These are phyloP conservation scores for Sporothrix mexicana DNA, from an alignment of 2,329 filamentous ascomycete species.

Conservation along the genomic window DNA sequence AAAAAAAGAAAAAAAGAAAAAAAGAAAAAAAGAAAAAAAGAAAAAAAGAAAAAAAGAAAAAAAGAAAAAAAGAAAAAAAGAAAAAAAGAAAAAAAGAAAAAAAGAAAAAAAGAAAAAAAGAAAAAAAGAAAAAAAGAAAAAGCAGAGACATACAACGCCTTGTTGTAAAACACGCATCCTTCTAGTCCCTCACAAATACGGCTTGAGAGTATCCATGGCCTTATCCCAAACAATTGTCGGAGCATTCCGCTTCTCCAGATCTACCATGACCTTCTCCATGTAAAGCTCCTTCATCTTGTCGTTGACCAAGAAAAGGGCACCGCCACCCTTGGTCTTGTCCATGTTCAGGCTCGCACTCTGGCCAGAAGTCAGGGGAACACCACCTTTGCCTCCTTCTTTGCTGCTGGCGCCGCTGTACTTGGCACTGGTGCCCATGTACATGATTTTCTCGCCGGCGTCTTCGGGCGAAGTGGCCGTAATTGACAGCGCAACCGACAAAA, in stretches of 20 bases:
- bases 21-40: no score
- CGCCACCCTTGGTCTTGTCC: conserved; percentile 7
- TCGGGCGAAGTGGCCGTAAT: conserved; percentile 7
- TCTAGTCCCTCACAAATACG: not conserved
- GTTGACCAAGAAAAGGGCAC: conserved; percentile 23
- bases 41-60: no score
- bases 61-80: not conserved
- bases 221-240: conserved; percentile 22
- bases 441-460: conserved; percentile 21
- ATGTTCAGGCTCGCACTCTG: conserved; percentile 20
- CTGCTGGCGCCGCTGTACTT: conserved; percentile 5
- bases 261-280: conserved; percentile 27
- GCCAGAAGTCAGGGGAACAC: not conserved
- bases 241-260: conserved; percentile 24
- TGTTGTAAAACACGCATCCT: no score
- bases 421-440: conserved; percentile 28
- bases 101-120: not conserved
- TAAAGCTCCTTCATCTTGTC: conserved; percentile 27
- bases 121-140: not conserved
- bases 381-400: conserved; percentile 2
- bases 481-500: conserved; percentile 9
- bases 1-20: no score
- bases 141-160: not conserved
- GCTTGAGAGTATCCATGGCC: conserved; percentile 11
- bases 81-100: not conserved